Evolutionary conservation across 768 basidiomycete species (phyloP), one percentile per base, ranked within the genome.

Genomic region (Coprinellus micaceus): DNA sequence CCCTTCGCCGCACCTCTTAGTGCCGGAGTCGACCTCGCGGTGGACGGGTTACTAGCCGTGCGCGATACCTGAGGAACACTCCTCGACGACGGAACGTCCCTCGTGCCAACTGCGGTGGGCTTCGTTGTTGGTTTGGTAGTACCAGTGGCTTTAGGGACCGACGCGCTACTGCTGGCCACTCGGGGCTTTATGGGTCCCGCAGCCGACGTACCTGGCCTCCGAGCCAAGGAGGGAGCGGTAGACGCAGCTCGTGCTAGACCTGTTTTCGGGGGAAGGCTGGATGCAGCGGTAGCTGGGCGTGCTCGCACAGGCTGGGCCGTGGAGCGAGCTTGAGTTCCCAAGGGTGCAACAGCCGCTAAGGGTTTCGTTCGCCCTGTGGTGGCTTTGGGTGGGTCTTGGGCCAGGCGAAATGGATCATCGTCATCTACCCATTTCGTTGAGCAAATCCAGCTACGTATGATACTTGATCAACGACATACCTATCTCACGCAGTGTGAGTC

Each of bases 391-490:
- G 48, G 33, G 7, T 30, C 13, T 5, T 21, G 28, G n/a, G n/a
- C 40, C 44, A 44, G 29, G 24, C 41, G 49, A 43, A 57, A 57
- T 37, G 56, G 56, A 28, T 57, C 56, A 50, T 57, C 56, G 33
- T 52, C 56, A 13, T 57, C 56, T 57, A 19, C 40, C 19, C 24
- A 21, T 17, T 30, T 54, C 7, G 28, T n/a, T 3, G 44, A 22
- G 17, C 15, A 28, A 4, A 6, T 33, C 29, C 19, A 21, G 36
- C n/a, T 21, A 6, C 15, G 51, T 9, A 50, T 17, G 2, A 24
- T 40, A n/a, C n/a, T 13, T 19, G 13, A 47, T 29, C 9, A n/a
- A 15, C n/a, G 4, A n/a, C 56, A 22, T 47, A 57, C 56, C 56
- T 29, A 57, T 22, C 19, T 52, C 50, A 10, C 25, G 41, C 17